phyloP scores from a whole-genome alignment of 192 early-diverging fungal species.

The Coemansia nantahalensis region DNA sequence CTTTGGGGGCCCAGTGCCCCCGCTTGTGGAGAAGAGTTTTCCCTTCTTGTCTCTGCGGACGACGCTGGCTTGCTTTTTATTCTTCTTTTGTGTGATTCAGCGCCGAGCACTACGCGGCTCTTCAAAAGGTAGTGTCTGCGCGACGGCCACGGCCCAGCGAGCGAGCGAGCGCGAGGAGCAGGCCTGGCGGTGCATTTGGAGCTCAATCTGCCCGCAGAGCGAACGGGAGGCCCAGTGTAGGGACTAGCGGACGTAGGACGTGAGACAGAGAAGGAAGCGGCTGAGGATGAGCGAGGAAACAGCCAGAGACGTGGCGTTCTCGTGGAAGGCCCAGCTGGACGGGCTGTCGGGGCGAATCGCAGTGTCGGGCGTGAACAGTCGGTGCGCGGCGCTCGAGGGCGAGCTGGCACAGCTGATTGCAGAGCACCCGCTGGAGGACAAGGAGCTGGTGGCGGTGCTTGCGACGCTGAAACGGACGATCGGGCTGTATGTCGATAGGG shows the following conservation, averaged over 20 bases:
- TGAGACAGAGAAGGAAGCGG: not conserved
- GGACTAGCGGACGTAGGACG: not conserved
- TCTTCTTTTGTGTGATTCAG: no score
- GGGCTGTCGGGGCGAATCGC: constrained; percentile 52
- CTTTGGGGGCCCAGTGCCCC: no score
- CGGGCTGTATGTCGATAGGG: constrained; percentile 66
- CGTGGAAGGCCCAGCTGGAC: constrained; percentile 60
- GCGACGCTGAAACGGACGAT: constrained; percentile 59
- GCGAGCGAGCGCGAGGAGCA: no score
- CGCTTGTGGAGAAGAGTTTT: no score
- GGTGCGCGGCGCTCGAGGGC: constrained; percentile 51
- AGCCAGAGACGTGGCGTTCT: constrained; percentile 15
- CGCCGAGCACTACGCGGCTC: no score
- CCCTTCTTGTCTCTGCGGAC: no score
- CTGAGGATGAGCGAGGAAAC: constrained; percentile 14
- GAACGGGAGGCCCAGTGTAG: no score
- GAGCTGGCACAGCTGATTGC: constrained; percentile 37
- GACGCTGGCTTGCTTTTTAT: no score
- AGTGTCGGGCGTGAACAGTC: constrained; percentile 53
- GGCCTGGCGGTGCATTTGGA: no score
- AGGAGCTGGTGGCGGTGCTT: constrained; percentile 43
- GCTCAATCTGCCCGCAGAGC: no score
- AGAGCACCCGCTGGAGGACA: constrained; percentile 33
- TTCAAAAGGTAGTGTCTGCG: no score
- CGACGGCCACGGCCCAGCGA: no score